Evolutionary conservation across 441 rosid genomes (phyloP), one percentile per base, ranked within the genome.

Genomic region (Capsella rubella): DNA sequence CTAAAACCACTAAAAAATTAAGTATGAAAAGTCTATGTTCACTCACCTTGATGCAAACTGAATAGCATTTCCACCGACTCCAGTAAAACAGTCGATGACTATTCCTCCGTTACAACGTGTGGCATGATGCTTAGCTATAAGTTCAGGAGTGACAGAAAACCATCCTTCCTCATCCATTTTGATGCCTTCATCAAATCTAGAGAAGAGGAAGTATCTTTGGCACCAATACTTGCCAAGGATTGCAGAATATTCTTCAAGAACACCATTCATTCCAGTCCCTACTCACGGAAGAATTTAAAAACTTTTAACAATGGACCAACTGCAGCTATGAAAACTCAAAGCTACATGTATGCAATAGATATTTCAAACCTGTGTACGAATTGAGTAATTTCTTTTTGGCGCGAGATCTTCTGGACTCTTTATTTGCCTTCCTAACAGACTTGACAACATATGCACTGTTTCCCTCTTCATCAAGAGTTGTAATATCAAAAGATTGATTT

Each of bases 81-180:
- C 99, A 4, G 97, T 73, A 78, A 95, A 92, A 78, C 93, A 86
- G 71, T 95, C 99, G 49, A 95, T 82, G 67, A 92, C 67, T 55
- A 83, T 35, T 56, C 87, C 86, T 78, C 60, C 70, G 3, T 72
- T 83, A 82, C 97, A 90, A 42, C 88, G 92, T 1, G 81, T 66
- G 21, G 99, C 95, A 43, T 92, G 99, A 78, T 92, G 96, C 84
- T 82, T 79, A 35, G 99, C 97, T 72, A 95, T 86, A 73, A 74
- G 67, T 80, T 95, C 98, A 39, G 99, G 96, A 42, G 97, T 95
- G 70, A 92, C 99, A 79, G 98, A 95, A 85, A 90, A 95, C 99
- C 99, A 95, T 60, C 98, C 98, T 84, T 95, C 99, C 81, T 89
- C 92, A 6, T 95, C 96, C 99, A 95, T 91, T 85, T 76, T 81